Evolutionary conservation across 345 rosid genomes (phyloP), one percentile per base, ranked within the genome.

Genomic region (Acer campestre): DNA sequence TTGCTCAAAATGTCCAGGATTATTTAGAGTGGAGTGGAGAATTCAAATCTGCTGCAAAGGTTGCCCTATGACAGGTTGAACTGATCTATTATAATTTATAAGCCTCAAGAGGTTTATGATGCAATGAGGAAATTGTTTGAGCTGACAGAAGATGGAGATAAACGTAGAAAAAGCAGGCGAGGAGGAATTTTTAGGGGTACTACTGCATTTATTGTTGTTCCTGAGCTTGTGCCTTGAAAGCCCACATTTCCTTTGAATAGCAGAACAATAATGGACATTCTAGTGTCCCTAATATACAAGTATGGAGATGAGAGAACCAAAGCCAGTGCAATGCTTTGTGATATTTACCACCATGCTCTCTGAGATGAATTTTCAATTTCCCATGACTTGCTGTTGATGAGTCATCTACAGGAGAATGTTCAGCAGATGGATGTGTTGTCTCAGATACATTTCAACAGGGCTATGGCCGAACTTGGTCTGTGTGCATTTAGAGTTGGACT

Each of bases 301-400:
- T 68, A 82, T 83, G 98, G 99, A 67, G 99, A 96, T 87, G 99
- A 96, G 81, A 84, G 99, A 67, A 96, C 99, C 42, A 94, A 91
- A 84, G 99, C 99, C 4, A 96, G 98, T 27, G 98, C 99, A 6
- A 90, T 96, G 99, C 87, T 96, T 16, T 96, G 99, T 81, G 99
- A 96, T 86, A 91, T 96, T 79, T 92, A 94, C 70, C 99, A 91
- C 83, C 97, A 92, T 80, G 97, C 99, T 17, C 90, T 96, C 11
- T 71, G 86, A 49, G 97, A 94, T 79, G 89, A 92, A 86, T 96
- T 92, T 80, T 88, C 90, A 48, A 83, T 84, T 69, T 81, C 95
- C 48, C 91, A 98, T 44, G 99, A 96, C 82, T 82, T 25, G 27
- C 27, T 25, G 27, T 25, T 25, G 27, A 25, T 25, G 27, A 25